Conservation (phyloP, 129 eudicot genomes). For the Artemisia argyi region DNA sequence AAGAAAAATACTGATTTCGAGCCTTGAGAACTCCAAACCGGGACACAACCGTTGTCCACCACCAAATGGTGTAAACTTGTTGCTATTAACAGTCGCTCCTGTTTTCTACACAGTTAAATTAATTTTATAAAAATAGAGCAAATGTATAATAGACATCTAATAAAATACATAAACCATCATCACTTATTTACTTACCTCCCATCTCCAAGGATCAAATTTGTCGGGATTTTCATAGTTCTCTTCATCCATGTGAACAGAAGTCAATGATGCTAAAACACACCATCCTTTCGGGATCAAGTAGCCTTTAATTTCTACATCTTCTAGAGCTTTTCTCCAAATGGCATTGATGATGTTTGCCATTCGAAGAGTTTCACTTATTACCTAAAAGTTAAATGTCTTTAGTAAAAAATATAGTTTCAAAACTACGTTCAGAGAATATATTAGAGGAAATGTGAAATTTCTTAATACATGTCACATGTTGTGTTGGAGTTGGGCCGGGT, state of each 20-base stretch:
- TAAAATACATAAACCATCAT: constrained; percentile 9
- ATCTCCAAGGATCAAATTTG: constrained; percentile 88
- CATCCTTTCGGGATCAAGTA: constrained; percentile 93
- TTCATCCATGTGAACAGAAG: constrained; percentile 95
- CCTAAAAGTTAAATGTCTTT: constrained; percentile 35
- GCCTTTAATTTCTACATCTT: constrained; percentile 86
- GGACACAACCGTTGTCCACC: constrained; percentile 99
- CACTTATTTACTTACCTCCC: constrained; percentile 80
- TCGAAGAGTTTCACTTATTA: constrained; percentile 89
- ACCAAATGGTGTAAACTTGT: constrained; percentile 87
- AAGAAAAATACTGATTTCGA: constrained; percentile 89
- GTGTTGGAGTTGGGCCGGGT: too few species aligned
- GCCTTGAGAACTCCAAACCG: constrained; percentile 88
- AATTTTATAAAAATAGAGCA: not conserved
- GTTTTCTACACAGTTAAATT: constrained; percentile 40
- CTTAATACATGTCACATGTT: too few species aligned
- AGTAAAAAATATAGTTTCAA: not conserved
- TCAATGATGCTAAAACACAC: constrained; percentile 87
- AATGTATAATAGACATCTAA: not conserved
- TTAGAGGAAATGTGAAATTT: too few species aligned
- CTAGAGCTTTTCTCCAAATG: constrained; percentile 82
- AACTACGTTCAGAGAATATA: not conserved
- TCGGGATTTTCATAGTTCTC: constrained; percentile 75
- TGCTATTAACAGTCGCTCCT: constrained; percentile 58
- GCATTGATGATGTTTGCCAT: constrained; percentile 94